phyloP scores from a whole-genome alignment of 2,329 filamentous ascomycete genomes.

The Aspergillus puulaauensis region DNA sequence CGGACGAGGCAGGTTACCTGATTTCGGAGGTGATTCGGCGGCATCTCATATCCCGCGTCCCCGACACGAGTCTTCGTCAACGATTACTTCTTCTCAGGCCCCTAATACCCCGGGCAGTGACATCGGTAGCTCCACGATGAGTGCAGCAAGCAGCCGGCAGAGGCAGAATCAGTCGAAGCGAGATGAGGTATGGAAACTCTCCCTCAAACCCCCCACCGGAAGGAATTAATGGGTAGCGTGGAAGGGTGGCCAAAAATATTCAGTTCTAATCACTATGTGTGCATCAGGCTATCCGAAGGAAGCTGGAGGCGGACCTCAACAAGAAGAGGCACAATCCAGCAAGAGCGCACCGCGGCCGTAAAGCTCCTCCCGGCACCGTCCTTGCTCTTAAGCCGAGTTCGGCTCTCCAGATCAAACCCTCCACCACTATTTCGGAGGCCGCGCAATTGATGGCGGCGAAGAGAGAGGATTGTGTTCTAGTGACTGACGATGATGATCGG shows the following conservation, averaged over 20 bases:
- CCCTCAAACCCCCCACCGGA: neutral
- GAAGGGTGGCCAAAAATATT: neutral
- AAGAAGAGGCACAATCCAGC: constrained; percentile 87
- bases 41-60: constrained; percentile 61
- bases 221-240: neutral
- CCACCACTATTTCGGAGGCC: constrained; percentile 89
- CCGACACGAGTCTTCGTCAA: constrained; percentile 51
- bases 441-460: constrained; percentile 99
- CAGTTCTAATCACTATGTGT: constrained; percentile 8
- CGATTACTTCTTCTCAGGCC: constrained; percentile 40
- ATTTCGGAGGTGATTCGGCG: constrained; percentile 53
- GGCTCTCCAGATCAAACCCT: constrained; percentile 95
- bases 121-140: constrained; percentile 68
- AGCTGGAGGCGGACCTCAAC: constrained; percentile 95
- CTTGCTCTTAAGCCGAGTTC: constrained; percentile 93
- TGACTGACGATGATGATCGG: constrained; percentile 95
- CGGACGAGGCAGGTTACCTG: constrained; percentile 52
- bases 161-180: constrained; percentile 94
- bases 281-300: constrained; percentile 83
- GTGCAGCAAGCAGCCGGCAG: constrained; percentile 83
- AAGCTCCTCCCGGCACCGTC: constrained; percentile 93
- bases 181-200: constrained; percentile 73
- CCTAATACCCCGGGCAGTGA: constrained; percentile 46
- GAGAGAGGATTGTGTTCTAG: constrained; percentile 94
- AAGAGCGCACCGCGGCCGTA: constrained; percentile 80